These are phyloP conservation scores for Aristolochia californica DNA, from an alignment of 164 flowering plant genomes.

Conservation along the genomic window DNA sequence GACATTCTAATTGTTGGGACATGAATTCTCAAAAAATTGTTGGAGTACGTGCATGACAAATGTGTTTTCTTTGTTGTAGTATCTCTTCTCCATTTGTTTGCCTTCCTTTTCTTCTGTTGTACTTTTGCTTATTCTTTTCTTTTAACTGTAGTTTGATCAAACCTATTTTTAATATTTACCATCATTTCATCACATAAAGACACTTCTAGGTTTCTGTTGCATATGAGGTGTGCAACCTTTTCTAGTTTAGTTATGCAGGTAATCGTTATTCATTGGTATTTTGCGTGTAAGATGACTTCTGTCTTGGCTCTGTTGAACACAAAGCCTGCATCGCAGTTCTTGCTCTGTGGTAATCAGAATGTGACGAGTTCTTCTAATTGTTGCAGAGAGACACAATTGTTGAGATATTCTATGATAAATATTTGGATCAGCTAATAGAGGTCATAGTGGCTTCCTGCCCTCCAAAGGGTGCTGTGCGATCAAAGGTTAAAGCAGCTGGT, in stretches of 20 bases:
- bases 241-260: constrained; percentile 16
- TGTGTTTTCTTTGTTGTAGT: no score
- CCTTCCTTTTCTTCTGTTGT: no score
- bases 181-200: not conserved
- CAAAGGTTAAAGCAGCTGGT: constrained; percentile 17
- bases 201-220: not conserved
- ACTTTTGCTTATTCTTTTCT: no score
- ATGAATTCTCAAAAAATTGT: no score
- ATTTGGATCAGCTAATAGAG: constrained; percentile 73
- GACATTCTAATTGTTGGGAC: no score
- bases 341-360: not conserved
- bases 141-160: not conserved
- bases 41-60: no score
- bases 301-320: not conserved
- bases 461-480: constrained; percentile 15
- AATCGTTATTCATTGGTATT: constrained; percentile 21
- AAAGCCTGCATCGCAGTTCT: constrained; percentile 1
- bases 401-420: constrained; percentile 90
- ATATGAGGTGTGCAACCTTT: constrained; percentile 11
- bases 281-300: constrained; percentile 11
- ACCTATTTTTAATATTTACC: not conserved
- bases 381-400: constrained; percentile 75
- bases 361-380: constrained; percentile 1
- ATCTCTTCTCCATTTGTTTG: no score
- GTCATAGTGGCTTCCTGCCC: constrained; percentile 71